Conservation (phyloP, 345 rosid species). For the Gossypium bickii region DNA sequence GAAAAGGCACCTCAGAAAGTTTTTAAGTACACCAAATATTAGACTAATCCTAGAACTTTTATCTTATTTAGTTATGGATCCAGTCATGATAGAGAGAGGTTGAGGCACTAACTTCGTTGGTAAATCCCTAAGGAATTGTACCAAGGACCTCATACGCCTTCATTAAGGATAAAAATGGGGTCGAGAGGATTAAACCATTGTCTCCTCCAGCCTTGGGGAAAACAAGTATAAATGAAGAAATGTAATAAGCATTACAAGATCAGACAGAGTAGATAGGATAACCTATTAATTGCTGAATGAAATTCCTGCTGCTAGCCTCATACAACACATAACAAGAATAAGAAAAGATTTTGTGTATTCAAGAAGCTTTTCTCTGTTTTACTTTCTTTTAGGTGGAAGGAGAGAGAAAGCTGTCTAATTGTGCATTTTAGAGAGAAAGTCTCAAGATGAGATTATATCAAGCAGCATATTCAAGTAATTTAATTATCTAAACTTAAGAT, state of each 20-base stretch:
- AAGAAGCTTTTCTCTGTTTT: slow-evolving; percentile 1
- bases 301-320: background rate
- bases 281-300: background rate
- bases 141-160: background rate
- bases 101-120: background rate
- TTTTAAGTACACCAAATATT: background rate
- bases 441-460: background rate
- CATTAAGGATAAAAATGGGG: background rate
- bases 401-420: background rate
- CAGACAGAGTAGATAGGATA: background rate
- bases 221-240: background rate
- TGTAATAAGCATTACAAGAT: background rate
- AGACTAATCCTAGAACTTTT: background rate
- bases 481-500: slow-evolving; percentile 1
- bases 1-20: background rate
- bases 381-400: background rate
- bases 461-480: background rate
- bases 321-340: background rate
- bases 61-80: background rate
- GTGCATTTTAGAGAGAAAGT: background rate
- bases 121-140: background rate
- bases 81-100: background rate
- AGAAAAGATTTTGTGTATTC: background rate
- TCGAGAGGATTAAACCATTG: background rate
- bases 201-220: background rate